Evolutionary conservation across 2,329 filamentous ascomycete genomes (phyloP).

Genomic region (Colletotrichum filicis): DNA sequence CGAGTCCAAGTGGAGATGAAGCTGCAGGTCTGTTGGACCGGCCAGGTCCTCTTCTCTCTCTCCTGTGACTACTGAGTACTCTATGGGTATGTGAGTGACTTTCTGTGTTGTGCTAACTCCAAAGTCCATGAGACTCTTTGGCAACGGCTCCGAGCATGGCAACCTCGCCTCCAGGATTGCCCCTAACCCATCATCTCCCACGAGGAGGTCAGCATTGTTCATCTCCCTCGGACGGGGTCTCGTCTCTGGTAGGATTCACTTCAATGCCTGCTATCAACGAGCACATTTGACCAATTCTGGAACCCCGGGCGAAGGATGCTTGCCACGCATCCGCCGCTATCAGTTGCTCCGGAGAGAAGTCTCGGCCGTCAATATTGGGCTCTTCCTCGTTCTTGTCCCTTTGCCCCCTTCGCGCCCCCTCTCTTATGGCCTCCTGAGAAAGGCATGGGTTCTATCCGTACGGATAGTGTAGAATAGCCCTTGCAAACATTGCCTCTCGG

Average conservation of each 20-base stretch:
- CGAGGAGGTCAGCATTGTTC: conserved; percentile 17
- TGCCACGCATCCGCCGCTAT: not conserved
- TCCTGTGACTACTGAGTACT: not conserved
- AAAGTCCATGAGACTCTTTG: not conserved
- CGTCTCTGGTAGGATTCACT: not conserved
- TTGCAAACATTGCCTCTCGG: conserved; percentile 17
- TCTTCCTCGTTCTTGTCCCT: not conserved
- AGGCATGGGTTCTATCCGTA: not conserved
- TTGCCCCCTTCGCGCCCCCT: conserved; percentile 1
- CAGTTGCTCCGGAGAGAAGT: not conserved
- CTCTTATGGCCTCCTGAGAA: not conserved
- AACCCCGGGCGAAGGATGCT: conserved; percentile 5
- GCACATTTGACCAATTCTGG: not conserved
- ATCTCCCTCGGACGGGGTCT: conserved; percentile 18
- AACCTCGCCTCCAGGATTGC: not conserved
- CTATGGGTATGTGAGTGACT: not conserved
- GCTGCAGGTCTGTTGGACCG: conserved; percentile 15
- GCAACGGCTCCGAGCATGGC: not conserved
- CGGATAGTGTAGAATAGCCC: not conserved
- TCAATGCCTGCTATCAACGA: conserved; percentile 2
- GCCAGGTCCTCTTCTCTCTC: not conserved
- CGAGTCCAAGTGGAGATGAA: conserved; percentile 23
- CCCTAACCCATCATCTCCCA: not conserved
- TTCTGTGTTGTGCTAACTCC: not conserved
- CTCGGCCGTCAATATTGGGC: conserved; percentile 9